phyloP scores from a whole-genome alignment of 2,329 filamentous ascomycete genomes.

The Xylariomycetidae sp. region DNA sequence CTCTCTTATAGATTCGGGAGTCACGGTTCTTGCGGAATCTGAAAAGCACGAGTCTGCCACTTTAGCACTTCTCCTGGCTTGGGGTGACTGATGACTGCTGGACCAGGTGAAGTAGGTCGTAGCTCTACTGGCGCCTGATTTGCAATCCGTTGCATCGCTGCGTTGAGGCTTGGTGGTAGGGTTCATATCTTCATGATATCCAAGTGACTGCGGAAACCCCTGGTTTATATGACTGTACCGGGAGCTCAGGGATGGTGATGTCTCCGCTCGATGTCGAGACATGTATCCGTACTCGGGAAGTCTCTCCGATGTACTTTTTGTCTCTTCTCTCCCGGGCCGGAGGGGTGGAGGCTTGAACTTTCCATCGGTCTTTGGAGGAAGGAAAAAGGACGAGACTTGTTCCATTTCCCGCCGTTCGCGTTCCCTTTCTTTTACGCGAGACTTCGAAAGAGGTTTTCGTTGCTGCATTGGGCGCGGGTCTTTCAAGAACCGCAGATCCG shows the following conservation, averaged over 20 bases:
- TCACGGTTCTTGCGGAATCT: constrained; percentile 10
- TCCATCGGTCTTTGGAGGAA: constrained; percentile 9
- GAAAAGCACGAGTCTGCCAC: constrained; percentile 1
- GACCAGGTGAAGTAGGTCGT: constrained; percentile 25
- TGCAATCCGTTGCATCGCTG: too few species aligned
- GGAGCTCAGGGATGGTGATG: too few species aligned
- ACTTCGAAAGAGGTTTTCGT: constrained; percentile 18
- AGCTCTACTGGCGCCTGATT: constrained; percentile 11
- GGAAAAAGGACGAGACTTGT: constrained; percentile 33
- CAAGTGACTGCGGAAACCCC: too few species aligned
- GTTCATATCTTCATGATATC: too few species aligned
- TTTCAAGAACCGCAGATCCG: constrained; percentile 43
- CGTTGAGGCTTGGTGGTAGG: too few species aligned
- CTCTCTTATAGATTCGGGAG: constrained; percentile 15
- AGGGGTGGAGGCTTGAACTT: too few species aligned
- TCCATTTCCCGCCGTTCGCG: constrained; percentile 29
- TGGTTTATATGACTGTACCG: too few species aligned
- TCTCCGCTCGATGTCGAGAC: too few species aligned
- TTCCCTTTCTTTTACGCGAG: constrained; percentile 16
- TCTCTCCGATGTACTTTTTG: too few species aligned
- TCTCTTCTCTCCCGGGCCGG: constrained; percentile 1
- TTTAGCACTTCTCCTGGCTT: not conserved
- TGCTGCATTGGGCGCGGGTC: constrained; percentile 14
- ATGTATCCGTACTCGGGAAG: too few species aligned
- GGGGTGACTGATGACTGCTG: constrained; percentile 16